These are phyloP conservation scores for Mycocentrospora acerina DNA, from an alignment of 2,329 filamentous ascomycete species.

Conservation along the genomic window DNA sequence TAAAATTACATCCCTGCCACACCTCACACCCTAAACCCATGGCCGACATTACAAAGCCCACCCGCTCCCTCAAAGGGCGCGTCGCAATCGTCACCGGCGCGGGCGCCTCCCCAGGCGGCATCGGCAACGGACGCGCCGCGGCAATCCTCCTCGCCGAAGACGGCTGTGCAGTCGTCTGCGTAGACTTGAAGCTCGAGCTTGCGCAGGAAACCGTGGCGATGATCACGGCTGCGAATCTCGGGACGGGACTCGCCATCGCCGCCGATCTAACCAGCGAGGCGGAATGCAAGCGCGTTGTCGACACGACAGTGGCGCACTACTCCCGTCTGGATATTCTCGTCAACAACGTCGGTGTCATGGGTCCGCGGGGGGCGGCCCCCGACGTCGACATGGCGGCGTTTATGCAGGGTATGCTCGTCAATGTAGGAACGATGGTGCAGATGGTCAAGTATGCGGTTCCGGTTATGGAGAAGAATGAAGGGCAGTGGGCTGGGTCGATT, in stretches of 20 bases:
- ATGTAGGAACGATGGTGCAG: constrained; percentile 65
- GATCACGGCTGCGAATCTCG: constrained; percentile 46
- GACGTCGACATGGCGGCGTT: constrained; percentile 62
- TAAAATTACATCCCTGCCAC: too few relatives aligned
- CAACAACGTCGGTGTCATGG: constrained; percentile 65
- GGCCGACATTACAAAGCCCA: too few relatives aligned
- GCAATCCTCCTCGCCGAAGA: constrained; percentile 62
- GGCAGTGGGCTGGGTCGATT: constrained; percentile 51
- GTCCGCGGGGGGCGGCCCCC: constrained; percentile 60
- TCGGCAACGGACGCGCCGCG: constrained; percentile 62
- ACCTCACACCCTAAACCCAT: too few relatives aligned
- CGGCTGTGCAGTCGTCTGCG: constrained; percentile 60
- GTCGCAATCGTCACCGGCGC: constrained; percentile 63
- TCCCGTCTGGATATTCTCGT: constrained; percentile 64
- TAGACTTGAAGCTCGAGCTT: constrained; percentile 54
- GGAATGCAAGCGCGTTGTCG: constrained; percentile 52
- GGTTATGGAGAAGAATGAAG: constrained; percentile 58
- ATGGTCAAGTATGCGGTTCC: constrained; percentile 65
- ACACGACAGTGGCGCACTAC: constrained; percentile 50
- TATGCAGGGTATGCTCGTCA: constrained; percentile 60
- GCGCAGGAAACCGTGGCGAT: constrained; percentile 58
- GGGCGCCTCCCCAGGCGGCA: constrained; percentile 57
- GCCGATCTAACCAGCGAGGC: constrained; percentile 58
- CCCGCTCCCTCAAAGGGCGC: constrained; percentile 45
- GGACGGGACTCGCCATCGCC: constrained; percentile 47